These are phyloP conservation scores for Ziziphus jujuba DNA, from an alignment of 306 rosid species.

Conservation along the genomic window DNA sequence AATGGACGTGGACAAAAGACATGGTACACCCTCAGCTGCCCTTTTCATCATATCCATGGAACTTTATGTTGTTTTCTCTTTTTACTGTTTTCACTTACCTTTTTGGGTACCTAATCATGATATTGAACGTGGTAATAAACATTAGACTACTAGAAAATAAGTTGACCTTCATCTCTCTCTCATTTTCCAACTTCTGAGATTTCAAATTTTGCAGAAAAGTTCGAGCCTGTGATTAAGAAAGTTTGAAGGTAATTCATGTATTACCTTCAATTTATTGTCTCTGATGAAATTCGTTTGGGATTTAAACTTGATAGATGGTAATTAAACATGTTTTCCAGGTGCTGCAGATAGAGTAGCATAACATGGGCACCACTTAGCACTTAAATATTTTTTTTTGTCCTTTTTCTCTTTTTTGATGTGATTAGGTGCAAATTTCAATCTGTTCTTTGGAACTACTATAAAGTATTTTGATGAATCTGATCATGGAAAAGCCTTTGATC, in stretches of 20 bases:
- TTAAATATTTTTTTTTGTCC: too few relatives aligned
- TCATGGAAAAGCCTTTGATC: not conserved
- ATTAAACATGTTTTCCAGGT: too few relatives aligned
- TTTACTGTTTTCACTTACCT: not conserved
- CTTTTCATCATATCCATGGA: too few relatives aligned
- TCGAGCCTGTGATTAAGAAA: constrained; percentile 92
- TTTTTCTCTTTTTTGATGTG: not conserved
- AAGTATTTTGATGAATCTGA: too few relatives aligned
- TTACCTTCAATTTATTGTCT: not conserved
- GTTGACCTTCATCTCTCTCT: too few relatives aligned
- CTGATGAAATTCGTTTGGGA: too few relatives aligned
- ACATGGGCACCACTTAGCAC: not conserved
- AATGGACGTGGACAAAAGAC: constrained; percentile 96
- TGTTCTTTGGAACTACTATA: too few relatives aligned
- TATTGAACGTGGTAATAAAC: too few relatives aligned
- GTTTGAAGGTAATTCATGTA: constrained; percentile 62
- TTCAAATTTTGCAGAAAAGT: constrained; percentile 57
- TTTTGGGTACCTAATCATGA: too few relatives aligned
- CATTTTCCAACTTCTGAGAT: not conserved
- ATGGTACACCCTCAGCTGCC: constrained; percentile 51
- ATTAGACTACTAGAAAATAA: too few relatives aligned
- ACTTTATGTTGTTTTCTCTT: not conserved
- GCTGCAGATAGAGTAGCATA: too few relatives aligned
- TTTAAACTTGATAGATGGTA: too few relatives aligned
- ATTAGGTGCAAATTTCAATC: constrained; percentile 58